A percentile compares a stretch with the other conserved stretches of the same genome.
phyloP scores from a whole-genome alignment of 345 rosid species.

The Schrenkiella parvula region DNA sequence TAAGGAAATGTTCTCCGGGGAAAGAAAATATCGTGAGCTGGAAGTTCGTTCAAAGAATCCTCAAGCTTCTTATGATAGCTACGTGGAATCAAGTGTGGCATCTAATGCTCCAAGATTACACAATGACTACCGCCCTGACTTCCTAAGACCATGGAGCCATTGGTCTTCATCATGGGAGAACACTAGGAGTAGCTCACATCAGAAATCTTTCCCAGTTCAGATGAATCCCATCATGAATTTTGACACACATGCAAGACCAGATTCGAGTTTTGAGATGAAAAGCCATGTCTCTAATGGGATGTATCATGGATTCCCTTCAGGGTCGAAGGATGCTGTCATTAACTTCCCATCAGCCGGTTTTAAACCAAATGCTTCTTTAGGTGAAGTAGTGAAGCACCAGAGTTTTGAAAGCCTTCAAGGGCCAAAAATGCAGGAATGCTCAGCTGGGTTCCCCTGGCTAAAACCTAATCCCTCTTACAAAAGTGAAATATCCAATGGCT shows the following conservation, averaged over 20 bases:
- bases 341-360: conserved; percentile 7
- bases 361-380: conserved; percentile 19
- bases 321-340: conserved; percentile 39
- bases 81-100: conserved; percentile 40
- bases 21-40: conserved; percentile 37
- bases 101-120: conserved; percentile 38
- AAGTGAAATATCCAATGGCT: conserved; percentile 31
- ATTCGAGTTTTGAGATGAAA: conserved; percentile 43
- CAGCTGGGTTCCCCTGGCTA: conserved; percentile 48
- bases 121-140: conserved; percentile 42
- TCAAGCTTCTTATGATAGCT: conserved; percentile 37
- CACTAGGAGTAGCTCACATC: conserved; percentile 35
- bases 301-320: conserved; percentile 48
- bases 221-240: conserved; percentile 41
- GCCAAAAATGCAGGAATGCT: conserved; percentile 41
- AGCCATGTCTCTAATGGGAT: conserved; percentile 47
- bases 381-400: conserved; percentile 27
- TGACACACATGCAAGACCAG: conserved; percentile 39
- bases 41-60: conserved; percentile 42
- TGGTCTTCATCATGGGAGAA: conserved; percentile 51
- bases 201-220: conserved; percentile 41
- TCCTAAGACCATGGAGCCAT: conserved; percentile 45
- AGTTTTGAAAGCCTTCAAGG: conserved; percentile 17
- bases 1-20: conserved; percentile 41
- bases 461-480: conserved; percentile 25